phyloP scores from a whole-genome alignment of 768 basidiomycete species.

The Auricularia auricula-judae region DNA sequence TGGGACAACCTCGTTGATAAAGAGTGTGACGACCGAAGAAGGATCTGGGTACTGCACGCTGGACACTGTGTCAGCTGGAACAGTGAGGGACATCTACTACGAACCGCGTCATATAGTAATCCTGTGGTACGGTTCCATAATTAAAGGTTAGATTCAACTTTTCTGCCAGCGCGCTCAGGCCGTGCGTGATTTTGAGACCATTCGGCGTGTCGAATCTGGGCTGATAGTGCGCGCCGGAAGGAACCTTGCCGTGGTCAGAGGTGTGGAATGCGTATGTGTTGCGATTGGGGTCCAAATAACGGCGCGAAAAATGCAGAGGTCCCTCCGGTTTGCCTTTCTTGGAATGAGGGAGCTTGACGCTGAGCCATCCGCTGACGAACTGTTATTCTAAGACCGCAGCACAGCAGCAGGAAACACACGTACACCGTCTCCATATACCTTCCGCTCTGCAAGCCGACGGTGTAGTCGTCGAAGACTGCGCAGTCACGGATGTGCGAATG shows the following conservation, averaged over 20 bases:
- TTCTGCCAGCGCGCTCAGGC: conserved; percentile 40
- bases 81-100: too few species aligned
- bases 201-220: conserved; percentile 47
- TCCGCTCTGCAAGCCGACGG: conserved; percentile 73
- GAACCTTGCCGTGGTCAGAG: background rate
- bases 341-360: conserved; percentile 29
- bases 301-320: conserved; percentile 47
- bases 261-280: conserved; percentile 34
- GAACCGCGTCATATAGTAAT: conserved; percentile 50
- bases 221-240: conserved; percentile 18
- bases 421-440: conserved; percentile 83
- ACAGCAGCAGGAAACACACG: background rate
- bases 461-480: conserved; percentile 57
- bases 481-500: conserved; percentile 79
- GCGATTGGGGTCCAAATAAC: conserved; percentile 74
- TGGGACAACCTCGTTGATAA: conserved; percentile 33
- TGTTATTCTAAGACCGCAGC: background rate
- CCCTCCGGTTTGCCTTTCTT: conserved; percentile 22
- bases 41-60: conserved; percentile 48
- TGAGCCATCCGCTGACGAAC: conserved; percentile 17
- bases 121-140: conserved; percentile 67
- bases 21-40: conserved; percentile 46
- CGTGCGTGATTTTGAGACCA: conserved; percentile 43
- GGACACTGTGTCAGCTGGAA: too few species aligned
- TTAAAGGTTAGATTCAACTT: conserved; percentile 49